A percentile compares a stretch with the other conserved stretches of the same genome.
Evolutionary conservation across 768 basidiomycete genomes (phyloP).

Genomic region (Clavulina sp.): DNA sequence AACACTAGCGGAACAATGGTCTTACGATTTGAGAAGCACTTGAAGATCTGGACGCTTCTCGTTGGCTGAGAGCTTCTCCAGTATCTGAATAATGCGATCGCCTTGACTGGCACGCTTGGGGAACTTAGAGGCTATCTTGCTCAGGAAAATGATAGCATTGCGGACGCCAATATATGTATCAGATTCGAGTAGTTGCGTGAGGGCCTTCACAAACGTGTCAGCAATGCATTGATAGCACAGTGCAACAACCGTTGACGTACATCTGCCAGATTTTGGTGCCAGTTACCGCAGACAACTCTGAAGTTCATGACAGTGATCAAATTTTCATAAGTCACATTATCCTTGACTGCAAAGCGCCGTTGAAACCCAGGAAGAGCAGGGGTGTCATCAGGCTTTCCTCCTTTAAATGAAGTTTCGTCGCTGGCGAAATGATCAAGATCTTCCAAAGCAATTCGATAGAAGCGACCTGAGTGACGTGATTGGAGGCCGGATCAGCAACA

Average conservation of each 20-base stretch:
- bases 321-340: conserved; percentile 21
- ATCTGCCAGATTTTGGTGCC: conserved; percentile 58
- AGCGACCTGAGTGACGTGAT: conserved; percentile 43
- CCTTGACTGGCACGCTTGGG: conserved; percentile 40
- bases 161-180: conserved; percentile 95
- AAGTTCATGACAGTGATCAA: conserved; percentile 55
- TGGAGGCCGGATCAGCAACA: background rate
- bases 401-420: conserved; percentile 46
- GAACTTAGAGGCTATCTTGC: conserved; percentile 80
- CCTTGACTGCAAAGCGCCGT: conserved; percentile 24
- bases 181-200: conserved; percentile 66
- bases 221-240: background rate
- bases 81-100: conserved; percentile 34
- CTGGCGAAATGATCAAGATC: conserved; percentile 68
- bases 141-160: conserved; percentile 86
- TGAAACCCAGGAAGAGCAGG: conserved; percentile 48
- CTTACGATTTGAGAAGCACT: conserved; percentile 16
- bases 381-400: conserved; percentile 31
- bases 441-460: conserved; percentile 58
- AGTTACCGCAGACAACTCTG: conserved; percentile 58
- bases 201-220: conserved; percentile 31
- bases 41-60: conserved; percentile 42
- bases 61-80: conserved; percentile 48
- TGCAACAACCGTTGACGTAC: conserved; percentile 26
- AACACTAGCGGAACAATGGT: background rate